Percentiles rank a stretch among this genome's conserved stretches.
These are phyloP conservation scores for Tuber magnatum DNA, from an alignment of 495 filamentous ascomycete genomes.

Conservation along the genomic window DNA sequence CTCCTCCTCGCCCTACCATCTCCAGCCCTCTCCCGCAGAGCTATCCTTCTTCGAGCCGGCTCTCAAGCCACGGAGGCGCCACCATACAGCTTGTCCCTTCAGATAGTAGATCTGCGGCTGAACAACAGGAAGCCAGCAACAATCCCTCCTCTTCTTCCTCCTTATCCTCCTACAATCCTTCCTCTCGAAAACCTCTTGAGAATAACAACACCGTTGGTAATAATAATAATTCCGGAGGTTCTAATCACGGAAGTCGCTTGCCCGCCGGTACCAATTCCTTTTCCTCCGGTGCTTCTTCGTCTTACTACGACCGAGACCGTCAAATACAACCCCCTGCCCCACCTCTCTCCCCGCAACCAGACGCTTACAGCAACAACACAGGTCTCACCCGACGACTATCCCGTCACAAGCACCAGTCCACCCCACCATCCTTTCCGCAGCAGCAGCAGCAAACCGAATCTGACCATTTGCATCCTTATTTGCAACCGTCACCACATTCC, in stretches of 20 bases:
- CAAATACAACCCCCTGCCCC: conserved; percentile 12
- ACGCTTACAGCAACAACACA: conserved; percentile 7
- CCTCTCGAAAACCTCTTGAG: conserved; percentile 22
- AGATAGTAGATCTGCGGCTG: conserved; percentile 33
- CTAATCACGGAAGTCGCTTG: conserved; percentile 5
- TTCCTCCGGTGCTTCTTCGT: conserved; percentile 1
- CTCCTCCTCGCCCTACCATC: conserved; percentile 23
- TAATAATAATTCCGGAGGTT: background rate
- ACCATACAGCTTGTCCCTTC: conserved; percentile 26
- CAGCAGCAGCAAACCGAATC: conserved; percentile 24
- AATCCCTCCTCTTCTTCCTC: conserved; percentile 27
- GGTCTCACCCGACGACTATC: conserved; percentile 22
- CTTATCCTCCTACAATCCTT: conserved; percentile 17
- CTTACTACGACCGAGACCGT: conserved; percentile 23
- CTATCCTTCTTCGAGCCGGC: conserved; percentile 12
- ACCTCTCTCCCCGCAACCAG: conserved; percentile 31
- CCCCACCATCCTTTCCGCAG: conserved; percentile 8
- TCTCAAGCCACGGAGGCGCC: conserved; percentile 18
- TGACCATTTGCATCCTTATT: conserved; percentile 32
- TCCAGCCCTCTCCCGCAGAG: conserved; percentile 18
- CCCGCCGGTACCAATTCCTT: background rate
- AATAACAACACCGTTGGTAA: background rate
- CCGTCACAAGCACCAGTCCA: conserved; percentile 25
- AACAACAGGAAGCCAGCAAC: conserved; percentile 23
- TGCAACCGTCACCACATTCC: conserved; percentile 26